Evolutionary conservation across 176 grass and related monocot species (phyloP), one percentile per base, ranked within the genome.

Genomic region (Saccharum spontaneum): DNA sequence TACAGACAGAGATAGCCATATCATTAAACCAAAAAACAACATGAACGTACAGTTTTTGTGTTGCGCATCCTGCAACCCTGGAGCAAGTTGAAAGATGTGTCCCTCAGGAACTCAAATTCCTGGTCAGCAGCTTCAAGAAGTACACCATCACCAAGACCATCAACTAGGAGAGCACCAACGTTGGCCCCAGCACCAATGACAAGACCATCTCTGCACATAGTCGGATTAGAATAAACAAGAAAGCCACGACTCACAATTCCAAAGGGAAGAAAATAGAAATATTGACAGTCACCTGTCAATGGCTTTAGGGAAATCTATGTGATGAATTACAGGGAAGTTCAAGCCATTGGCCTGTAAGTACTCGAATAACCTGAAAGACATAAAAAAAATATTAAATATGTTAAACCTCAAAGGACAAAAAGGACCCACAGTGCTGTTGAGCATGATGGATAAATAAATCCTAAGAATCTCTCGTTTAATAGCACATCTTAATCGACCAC

Each of bases 1-100:
- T 16, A 46, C 38, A 81, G n/a, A 81, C 8, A 82, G 41, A 82
- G 67, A 10, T 65, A 36, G 7, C 38, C 39, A 61, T 67, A 26
- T 80, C 62, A 43, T 17, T 31, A 75, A 74, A 50, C 30, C 22
- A 11, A 83, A 38, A 62, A 52, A 80, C 49, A 57, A 30, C 30
- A 83, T 66, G 0, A 67, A 88, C 91, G 7, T 92, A 99, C 91
- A 9, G 97, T 99, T 94, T 99, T 99, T 78, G 97, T 99, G 91
- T 96, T 99, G 89, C 97, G 91, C 94, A 99, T 99, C 79, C 94
- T 95, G 91, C 97, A 99, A 72, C 94, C 94, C 88, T 96, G 97
- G 71, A 99, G 87, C 81, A 99, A 86, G 79, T 99, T 99, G 89
- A 99, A 96, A 73, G 97, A 96, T 76, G 97, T 99, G 77, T 92